phyloP scores from a whole-genome alignment of 2,329 filamentous ascomycete genomes.

The Pyrenochaeta sp. region DNA sequence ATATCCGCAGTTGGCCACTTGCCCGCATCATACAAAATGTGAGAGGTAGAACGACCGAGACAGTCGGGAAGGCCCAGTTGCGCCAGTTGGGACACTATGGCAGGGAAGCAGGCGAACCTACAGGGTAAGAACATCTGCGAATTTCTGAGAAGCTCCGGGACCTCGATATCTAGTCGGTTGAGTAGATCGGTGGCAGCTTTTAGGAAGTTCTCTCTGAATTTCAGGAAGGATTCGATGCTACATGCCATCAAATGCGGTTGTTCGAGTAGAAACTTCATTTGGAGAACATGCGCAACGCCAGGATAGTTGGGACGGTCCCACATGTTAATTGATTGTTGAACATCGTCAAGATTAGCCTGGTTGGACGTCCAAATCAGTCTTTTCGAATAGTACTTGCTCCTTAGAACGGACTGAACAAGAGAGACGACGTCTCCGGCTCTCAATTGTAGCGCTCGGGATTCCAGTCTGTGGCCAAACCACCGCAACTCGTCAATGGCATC shows the following conservation, averaged over 20 bases:
- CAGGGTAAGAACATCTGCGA: neutral
- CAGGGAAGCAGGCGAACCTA: neutral
- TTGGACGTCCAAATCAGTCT: neutral
- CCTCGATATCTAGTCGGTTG: neutral
- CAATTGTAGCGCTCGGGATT: neutral
- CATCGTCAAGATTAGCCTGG: neutral
- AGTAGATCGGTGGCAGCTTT: neutral
- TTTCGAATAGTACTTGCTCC: neutral
- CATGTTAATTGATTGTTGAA: too few relatives aligned
- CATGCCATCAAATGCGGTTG: neutral
- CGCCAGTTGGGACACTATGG: neutral
- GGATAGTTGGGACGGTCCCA: neutral
- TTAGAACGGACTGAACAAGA: neutral
- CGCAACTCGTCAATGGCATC: neutral
- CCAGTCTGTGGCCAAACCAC: neutral
- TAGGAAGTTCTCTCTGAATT: neutral
- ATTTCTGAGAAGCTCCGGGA: neutral
- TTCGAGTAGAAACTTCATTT: neutral
- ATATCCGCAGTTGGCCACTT: neutral
- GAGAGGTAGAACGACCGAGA: constrained; percentile 3
- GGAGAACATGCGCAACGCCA: neutral
- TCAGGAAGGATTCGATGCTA: neutral
- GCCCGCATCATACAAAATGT: constrained; percentile 3
- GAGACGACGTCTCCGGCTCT: neutral
- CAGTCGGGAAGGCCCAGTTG: neutral